Base-by-base conservation (phyloP, 176 grass and related monocot genomes). In the Phoenix roebelenii region DNA sequence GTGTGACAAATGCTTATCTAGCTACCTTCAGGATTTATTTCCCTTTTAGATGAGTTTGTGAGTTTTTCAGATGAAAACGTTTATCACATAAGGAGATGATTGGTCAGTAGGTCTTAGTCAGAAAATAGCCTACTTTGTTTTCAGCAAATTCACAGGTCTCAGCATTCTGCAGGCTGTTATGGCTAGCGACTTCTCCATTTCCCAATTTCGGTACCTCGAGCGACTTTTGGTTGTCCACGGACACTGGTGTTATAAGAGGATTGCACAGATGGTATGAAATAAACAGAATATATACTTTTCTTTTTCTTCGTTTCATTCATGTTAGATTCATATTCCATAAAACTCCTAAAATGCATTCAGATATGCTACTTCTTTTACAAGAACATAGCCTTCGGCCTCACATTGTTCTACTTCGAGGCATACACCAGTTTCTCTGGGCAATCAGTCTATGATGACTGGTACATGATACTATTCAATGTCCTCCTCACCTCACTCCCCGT, bases 291-390 rank as follows among this genome's bases (percentile, higher is more conserved):
- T 70, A 15, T 49, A 60, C 3, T 51, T 17, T 66, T 54, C 4
- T 74, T 32, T 35, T 67, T 0, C 20, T 69, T 52, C 10, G 5
- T 44, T 44, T 44, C 1, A 9, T 44, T 44, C 6, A 10, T 44
- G 35, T 44, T 44, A 44, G 54, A 63, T 9, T 55, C 54, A 25
- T 44, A 18, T 71, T 80, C 63, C 60, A 52, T 80, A 63, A 4
- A 71, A 81, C 50, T 44, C 35, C 14, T 44, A 10, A 44, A 12
- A 44, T 48, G 22, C 4, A 52, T 52, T 52, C 93, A 98, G 93
- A 89, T 98, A 51, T 98, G 93, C 61, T 98, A 98, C 73, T 98
- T 98, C 80, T 98, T 98, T 75, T 98, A 98, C 76, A 98, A 98
- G 82, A 98, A 98, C 68, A 98, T 98, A 85, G 85, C 88, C 32